These are phyloP conservation scores for Tuber melanosporum DNA, from an alignment of 495 filamentous ascomycete species.

Conservation along the genomic window DNA sequence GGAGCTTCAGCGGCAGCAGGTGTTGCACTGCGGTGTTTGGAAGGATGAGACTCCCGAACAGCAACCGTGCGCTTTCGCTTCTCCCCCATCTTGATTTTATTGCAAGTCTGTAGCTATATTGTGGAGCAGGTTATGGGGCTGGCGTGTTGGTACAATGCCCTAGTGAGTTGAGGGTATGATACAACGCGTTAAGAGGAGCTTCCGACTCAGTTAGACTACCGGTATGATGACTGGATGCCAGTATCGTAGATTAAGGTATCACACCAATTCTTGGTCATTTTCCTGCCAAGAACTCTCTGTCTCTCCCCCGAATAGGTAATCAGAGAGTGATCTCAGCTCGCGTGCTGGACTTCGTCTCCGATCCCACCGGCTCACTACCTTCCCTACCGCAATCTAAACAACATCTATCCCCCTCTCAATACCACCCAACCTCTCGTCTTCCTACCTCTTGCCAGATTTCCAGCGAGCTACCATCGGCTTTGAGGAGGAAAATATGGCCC, in stretches of 20 bases:
- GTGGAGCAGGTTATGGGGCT: neutral
- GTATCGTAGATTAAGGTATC: no score
- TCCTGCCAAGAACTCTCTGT: neutral
- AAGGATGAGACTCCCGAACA: slow-evolving; percentile 27
- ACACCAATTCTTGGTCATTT: neutral
- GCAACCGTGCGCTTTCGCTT: slow-evolving; percentile 39
- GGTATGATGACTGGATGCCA: no score
- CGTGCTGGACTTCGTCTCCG: neutral
- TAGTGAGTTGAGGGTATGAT: neutral
- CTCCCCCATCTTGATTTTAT: slow-evolving; percentile 33
- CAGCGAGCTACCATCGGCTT: neutral
- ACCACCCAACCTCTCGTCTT: neutral
- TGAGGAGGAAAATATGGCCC: slow-evolving; percentile 24
- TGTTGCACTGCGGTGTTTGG: slow-evolving; percentile 37
- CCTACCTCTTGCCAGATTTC: neutral
- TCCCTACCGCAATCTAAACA: neutral
- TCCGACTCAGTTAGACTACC: neutral
- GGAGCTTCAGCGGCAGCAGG: slow-evolving; percentile 18
- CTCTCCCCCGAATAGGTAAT: neutral
- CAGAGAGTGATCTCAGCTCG: neutral
- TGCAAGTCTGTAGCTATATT: slow-evolving; percentile 6
- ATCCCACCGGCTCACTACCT: neutral
- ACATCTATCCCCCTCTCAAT: neutral
- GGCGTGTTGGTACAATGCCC: neutral
- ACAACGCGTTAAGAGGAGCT: neutral